phyloP scores from a whole-genome alignment of 306 rosid species.

The cucumber (Cucumis sativus) region DNA sequence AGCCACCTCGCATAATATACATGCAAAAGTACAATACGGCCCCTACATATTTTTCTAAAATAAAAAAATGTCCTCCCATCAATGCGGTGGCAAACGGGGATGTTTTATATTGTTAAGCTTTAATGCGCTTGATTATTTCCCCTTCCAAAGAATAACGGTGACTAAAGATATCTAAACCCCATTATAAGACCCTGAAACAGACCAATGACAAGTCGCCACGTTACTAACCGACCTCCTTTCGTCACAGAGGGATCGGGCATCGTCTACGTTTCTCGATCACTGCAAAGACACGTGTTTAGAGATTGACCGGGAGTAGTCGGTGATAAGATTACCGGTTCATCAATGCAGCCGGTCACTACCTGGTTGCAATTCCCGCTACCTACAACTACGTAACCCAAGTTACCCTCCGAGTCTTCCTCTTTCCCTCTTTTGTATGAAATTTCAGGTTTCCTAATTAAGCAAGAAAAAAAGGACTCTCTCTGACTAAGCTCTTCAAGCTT shows the following conservation, averaged over 20 bases:
- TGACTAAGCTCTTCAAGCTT: constrained; percentile 15
- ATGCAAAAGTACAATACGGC: neutral
- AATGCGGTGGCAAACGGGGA: neutral
- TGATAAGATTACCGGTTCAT: constrained; percentile 7
- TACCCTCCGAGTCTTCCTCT: constrained; percentile 2
- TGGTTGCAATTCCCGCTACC: constrained; percentile 29
- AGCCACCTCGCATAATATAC: neutral
- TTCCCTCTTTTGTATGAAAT: constrained; percentile 1
- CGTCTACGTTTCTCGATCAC: constrained; percentile 8
- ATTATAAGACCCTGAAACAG: neutral
- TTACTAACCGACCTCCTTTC: neutral
- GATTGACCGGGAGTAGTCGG: constrained; percentile 22
- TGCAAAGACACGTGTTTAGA: constrained; percentile 15
- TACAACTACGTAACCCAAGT: constrained; percentile 10
- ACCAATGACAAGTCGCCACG: constrained; percentile 22
- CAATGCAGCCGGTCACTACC: constrained; percentile 29
- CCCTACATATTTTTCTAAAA: neutral
- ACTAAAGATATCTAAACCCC: neutral
- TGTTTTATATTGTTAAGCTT: neutral
- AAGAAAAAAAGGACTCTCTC: constrained; percentile 8
- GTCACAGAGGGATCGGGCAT: constrained; percentile 23
- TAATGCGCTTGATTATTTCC: neutral
- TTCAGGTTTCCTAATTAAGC: constrained; percentile 12
- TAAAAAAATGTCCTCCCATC: neutral
- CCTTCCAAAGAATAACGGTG: neutral